phyloP scores from a whole-genome alignment of 345 rosid genomes.

The Corchorus capsularis region DNA sequence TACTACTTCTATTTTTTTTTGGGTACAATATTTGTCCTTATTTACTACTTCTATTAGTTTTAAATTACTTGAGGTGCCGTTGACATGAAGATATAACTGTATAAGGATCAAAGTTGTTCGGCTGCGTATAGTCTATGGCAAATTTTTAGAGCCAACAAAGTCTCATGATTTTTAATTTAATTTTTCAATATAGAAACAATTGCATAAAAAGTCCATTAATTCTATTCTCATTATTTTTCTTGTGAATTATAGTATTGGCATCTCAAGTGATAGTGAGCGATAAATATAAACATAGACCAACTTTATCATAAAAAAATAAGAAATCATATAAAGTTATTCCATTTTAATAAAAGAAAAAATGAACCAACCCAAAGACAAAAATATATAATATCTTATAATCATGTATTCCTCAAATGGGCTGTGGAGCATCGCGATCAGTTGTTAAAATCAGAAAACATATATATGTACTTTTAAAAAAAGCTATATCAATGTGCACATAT shows the following conservation, averaged over 20 bases:
- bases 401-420: not conserved
- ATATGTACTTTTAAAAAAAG: not conserved
- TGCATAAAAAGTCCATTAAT: not conserved
- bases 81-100: not conserved
- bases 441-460: constrained; percentile 3
- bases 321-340: not conserved
- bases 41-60: not conserved
- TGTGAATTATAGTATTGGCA: not conserved
- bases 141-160: no score
- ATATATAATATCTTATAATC: not conserved
- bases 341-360: not conserved
- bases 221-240: not conserved
- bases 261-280: not conserved
- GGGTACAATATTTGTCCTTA: no score
- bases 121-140: not conserved
- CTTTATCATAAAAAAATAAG: not conserved
- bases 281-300: not conserved
- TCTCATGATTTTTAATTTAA: no score
- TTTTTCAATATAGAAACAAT: not conserved
- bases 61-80: not conserved
- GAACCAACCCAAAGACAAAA: not conserved
- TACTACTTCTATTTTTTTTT: not conserved
- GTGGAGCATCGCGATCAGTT: not conserved
- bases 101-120: not conserved
- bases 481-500: not conserved